Percentiles rank a stretch among this genome's conserved stretches.
phyloP scores from a whole-genome alignment of 208 protist species.

The Naegleria fowleri region DNA sequence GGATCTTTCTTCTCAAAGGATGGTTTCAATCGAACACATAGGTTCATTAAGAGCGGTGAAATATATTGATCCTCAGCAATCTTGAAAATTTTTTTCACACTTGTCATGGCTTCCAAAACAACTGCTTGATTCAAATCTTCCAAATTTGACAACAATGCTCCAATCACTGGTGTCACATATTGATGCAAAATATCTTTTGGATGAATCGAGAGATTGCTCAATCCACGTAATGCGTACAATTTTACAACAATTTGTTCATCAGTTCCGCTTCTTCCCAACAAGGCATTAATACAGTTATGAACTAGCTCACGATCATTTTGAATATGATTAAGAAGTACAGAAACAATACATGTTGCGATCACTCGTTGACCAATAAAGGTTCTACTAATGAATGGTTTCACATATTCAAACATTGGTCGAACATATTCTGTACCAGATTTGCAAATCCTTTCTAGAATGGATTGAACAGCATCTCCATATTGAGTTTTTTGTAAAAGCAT shows the following conservation, averaged over 20 bases:
- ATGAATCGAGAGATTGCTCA: neutral
- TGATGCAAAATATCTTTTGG: neutral
- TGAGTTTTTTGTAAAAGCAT: neutral
- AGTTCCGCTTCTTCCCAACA: conserved; percentile 4
- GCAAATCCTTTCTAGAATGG: neutral
- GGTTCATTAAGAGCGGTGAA: conserved; percentile 20
- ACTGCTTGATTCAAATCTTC: conserved; percentile 12
- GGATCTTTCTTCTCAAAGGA: conserved; percentile 22
- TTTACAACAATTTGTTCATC: conserved; percentile 4
- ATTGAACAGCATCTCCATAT: conserved; percentile 6
- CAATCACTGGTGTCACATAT: conserved; percentile 3
- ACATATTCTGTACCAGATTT: neutral
- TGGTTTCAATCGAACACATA: conserved; percentile 8
- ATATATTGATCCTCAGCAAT: conserved; percentile 12
- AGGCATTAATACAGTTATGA: neutral
- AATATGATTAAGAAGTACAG: neutral
- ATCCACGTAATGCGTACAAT: neutral
- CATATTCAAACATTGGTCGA: neutral
- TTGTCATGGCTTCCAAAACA: conserved; percentile 8
- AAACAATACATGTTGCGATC: neutral
- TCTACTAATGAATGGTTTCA: neutral
- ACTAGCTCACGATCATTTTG: conserved; percentile 10
- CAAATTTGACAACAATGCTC: neutral
- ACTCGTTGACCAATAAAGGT: neutral
- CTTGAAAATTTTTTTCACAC: neutral